Conservation (phyloP, 495 filamentous ascomycete species). For the Acidiella bohemica region DNA sequence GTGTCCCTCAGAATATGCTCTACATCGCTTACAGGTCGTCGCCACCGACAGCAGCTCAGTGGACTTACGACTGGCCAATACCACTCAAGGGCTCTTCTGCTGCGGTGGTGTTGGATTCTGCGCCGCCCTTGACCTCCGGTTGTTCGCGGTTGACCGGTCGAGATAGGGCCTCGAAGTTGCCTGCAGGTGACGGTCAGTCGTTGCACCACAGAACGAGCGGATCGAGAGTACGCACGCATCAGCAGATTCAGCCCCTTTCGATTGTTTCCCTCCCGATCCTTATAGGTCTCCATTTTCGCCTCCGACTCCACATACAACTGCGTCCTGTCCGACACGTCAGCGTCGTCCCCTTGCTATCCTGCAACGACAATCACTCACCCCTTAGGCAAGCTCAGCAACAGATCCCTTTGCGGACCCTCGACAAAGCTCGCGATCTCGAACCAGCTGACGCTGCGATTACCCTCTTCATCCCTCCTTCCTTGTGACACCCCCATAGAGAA, state of each 20-base stretch:
- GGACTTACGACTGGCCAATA: slow-evolving; percentile 9
- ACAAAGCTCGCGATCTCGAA: slow-evolving; percentile 57
- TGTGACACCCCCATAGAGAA: slow-evolving; percentile 50
- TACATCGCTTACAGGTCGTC: not conserved
- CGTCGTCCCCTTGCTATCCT: not conserved
- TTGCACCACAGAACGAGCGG: too few species aligned
- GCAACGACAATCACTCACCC: slow-evolving; percentile 46
- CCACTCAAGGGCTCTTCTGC: slow-evolving; percentile 19
- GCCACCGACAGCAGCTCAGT: not conserved
- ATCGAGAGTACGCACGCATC: slow-evolving; percentile 46
- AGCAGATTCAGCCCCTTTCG: slow-evolving; percentile 46
- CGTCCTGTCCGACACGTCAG: slow-evolving; percentile 32
- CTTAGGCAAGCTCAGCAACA: slow-evolving; percentile 52
- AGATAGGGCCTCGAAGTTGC: slow-evolving; percentile 17
- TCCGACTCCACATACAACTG: slow-evolving; percentile 65
- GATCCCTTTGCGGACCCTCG: slow-evolving; percentile 45
- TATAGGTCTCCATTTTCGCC: slow-evolving; percentile 44
- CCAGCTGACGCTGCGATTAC: slow-evolving; percentile 51
- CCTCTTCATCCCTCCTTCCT: slow-evolving; percentile 44
- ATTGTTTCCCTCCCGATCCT: slow-evolving; percentile 50
- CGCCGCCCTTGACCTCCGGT: not conserved
- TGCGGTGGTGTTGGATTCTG: slow-evolving; percentile 11
- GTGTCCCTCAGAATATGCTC: too few species aligned
- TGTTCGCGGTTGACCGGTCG: slow-evolving; percentile 1
- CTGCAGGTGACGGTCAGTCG: too few species aligned